phyloP scores from a whole-genome alignment of 1,284 basidiomycete species.

The Cutaneotrichosporon cavernicola region DNA sequence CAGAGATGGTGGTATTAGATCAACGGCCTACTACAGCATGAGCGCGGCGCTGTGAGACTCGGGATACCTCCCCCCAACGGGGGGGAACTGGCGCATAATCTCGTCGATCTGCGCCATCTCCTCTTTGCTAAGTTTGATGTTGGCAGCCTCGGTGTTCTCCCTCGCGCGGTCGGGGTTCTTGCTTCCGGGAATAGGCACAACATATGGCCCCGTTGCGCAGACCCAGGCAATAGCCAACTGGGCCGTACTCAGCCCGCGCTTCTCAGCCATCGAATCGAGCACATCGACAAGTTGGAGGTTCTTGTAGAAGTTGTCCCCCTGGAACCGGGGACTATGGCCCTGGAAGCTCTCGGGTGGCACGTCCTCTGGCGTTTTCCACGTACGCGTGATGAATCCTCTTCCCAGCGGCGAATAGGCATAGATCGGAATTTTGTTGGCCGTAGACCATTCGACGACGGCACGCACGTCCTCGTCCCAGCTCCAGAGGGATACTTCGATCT shows the following conservation, averaged over 20 bases:
- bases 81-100: conserved; percentile 46
- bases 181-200: conserved; percentile 62
- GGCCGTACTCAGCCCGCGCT: conserved; percentile 59
- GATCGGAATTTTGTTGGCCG: conserved; percentile 59
- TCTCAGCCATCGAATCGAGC: conserved; percentile 55
- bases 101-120: conserved; percentile 52
- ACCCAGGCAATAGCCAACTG: conserved; percentile 68
- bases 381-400: conserved; percentile 61
- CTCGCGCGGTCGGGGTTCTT: conserved; percentile 55
- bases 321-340: conserved; percentile 42
- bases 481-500: conserved; percentile 61
- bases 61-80: conserved; percentile 38
- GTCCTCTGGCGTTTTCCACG: conserved; percentile 57
- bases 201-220: conserved; percentile 55
- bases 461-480: conserved; percentile 56
- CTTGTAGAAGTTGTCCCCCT: conserved; percentile 57
- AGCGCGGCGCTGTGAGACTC: conserved; percentile 16
- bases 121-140: conserved; percentile 54
- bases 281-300: conserved; percentile 61
- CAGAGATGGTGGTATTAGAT: neutral
- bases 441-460: conserved; percentile 50
- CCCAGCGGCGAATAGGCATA: conserved; percentile 64
- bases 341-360: conserved; percentile 54
- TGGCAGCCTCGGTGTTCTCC: conserved; percentile 57
- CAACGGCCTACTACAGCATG: conserved; percentile 16